Evolutionary conservation across 2,329 filamentous ascomycete genomes (phyloP).

Genomic region (Fusarium virguliforme): DNA sequence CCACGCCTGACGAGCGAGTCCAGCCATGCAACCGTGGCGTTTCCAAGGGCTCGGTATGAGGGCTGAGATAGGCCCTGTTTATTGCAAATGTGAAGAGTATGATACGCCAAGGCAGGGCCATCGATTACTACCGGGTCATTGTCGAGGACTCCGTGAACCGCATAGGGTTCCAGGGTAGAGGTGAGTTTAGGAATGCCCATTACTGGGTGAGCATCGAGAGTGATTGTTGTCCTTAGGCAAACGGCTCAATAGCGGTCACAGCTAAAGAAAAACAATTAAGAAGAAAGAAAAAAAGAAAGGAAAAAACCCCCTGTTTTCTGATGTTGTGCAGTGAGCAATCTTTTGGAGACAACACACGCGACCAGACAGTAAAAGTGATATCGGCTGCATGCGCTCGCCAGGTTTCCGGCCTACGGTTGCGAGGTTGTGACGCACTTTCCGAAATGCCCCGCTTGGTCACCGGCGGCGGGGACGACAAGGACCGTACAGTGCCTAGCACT

Average conservation of each 20-base stretch:
- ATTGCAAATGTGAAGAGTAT: slow-evolving; percentile 74
- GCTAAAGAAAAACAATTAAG: too few species aligned
- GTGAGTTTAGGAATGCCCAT: slow-evolving; percentile 76
- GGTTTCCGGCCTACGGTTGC: slow-evolving; percentile 12
- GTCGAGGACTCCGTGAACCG: slow-evolving; percentile 60
- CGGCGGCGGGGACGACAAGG: slow-evolving; percentile 30
- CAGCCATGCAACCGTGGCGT: slow-evolving; percentile 74
- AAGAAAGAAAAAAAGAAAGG: too few species aligned
- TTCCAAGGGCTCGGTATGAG: slow-evolving; percentile 75
- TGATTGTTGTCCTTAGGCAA: not conserved
- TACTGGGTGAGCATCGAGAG: not conserved
- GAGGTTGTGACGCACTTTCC: slow-evolving; percentile 36
- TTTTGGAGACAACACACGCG: not conserved
- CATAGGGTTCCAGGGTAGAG: slow-evolving; percentile 68
- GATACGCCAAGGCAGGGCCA: slow-evolving; percentile 84
- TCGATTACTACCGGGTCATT: slow-evolving; percentile 73
- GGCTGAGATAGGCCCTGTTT: slow-evolving; percentile 69
- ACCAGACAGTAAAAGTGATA: not conserved
- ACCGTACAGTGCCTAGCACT: slow-evolving; percentile 40
- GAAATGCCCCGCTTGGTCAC: slow-evolving; percentile 46
- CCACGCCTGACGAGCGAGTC: slow-evolving; percentile 69
- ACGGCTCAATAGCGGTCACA: not conserved
- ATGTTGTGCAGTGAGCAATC: not conserved
- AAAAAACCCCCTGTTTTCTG: too few species aligned
- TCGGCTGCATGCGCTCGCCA: not conserved